A percentile compares a stretch with the other conserved stretches of the same genome.
phyloP scores from a whole-genome alignment of 2,329 filamentous ascomycete species.

The Verticillium nonalfalfae region DNA sequence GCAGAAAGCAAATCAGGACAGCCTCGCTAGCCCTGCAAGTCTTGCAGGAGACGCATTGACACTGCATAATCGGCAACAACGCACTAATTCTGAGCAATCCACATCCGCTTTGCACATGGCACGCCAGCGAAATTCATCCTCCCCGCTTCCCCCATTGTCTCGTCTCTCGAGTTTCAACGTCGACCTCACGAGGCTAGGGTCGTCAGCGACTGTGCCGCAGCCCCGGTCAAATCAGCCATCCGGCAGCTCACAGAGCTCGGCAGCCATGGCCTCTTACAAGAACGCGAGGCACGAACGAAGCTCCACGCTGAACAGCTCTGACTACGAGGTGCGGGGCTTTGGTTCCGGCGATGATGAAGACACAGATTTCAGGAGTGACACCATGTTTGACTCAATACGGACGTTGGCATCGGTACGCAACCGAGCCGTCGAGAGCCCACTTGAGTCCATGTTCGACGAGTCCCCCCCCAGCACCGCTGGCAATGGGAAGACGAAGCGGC shows the following conservation, averaged over 20 bases:
- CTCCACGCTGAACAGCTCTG: constrained; percentile 64
- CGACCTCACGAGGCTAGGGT: constrained; percentile 42
- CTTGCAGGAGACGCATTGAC: constrained; percentile 5
- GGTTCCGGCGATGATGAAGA: constrained; percentile 70
- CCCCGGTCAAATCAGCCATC: constrained; percentile 34
- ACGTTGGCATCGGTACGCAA: constrained; percentile 63
- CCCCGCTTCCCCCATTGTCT: constrained; percentile 49
- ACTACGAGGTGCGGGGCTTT: constrained; percentile 59
- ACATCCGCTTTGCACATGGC: constrained; percentile 15
- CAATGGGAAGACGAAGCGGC: constrained; percentile 41
- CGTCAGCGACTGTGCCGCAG: constrained; percentile 30
- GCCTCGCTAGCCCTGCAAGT: constrained; percentile 5
- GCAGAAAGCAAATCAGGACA: constrained; percentile 19
- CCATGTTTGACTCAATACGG: constrained; percentile 68
- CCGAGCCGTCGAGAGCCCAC: constrained; percentile 61
- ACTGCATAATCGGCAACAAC: constrained; percentile 14
- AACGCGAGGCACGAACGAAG: constrained; percentile 40
- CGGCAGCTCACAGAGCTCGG: constrained; percentile 32
- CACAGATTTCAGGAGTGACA: constrained; percentile 73
- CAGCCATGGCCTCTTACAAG: constrained; percentile 34
- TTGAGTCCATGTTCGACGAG: constrained; percentile 79
- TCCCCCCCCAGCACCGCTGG: constrained; percentile 57
- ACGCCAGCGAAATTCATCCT: constrained; percentile 40
- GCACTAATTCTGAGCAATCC: constrained; percentile 14
- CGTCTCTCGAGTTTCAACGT: constrained; percentile 48